Conservation (phyloP, 2,329 filamentous ascomycete genomes). For the Paecilomyces variotii region DNA sequence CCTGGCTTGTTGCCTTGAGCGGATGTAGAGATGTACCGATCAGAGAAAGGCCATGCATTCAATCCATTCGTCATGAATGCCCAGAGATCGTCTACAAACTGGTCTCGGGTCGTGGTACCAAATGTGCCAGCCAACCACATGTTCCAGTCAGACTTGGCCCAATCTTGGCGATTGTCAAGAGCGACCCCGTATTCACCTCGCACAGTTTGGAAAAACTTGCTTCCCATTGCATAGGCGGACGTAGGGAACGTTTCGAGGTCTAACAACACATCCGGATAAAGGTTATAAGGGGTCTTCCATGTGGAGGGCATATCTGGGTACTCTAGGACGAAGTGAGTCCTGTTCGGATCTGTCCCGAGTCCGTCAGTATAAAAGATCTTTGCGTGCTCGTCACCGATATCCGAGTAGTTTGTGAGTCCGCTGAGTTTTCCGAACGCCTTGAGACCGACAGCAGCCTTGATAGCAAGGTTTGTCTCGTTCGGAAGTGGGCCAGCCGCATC, state of each 20-base stretch:
- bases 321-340: slow-evolving; percentile 34
- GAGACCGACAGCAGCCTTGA: slow-evolving; percentile 42
- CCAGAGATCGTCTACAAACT: slow-evolving; percentile 35
- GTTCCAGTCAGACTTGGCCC: slow-evolving; percentile 39
- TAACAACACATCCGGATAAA: slow-evolving; percentile 35
- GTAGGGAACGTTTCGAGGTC: slow-evolving; percentile 30
- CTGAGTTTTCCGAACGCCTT: slow-evolving; percentile 37
- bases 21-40: slow-evolving; percentile 33
- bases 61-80: slow-evolving; percentile 35
- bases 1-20: slow-evolving; percentile 23
- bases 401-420: slow-evolving; percentile 28
- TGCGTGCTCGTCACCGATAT: slow-evolving; percentile 27
- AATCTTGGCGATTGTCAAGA: slow-evolving; percentile 32
- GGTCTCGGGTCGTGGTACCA: slow-evolving; percentile 17
- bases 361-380: slow-evolving; percentile 26
- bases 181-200: slow-evolving; percentile 30
- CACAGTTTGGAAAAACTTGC: slow-evolving; percentile 28
- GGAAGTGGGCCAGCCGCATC: slow-evolving; percentile 33
- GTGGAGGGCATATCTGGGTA: slow-evolving; percentile 25
- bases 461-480: slow-evolving; percentile 41
- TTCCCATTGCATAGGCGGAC: slow-evolving; percentile 28
- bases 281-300: slow-evolving; percentile 35
- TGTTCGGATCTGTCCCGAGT: slow-evolving; percentile 25
- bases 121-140: slow-evolving; percentile 34
- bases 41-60: slow-evolving; percentile 38